Evolutionary conservation across 768 basidiomycete genomes (phyloP), one percentile per base, ranked within the genome.

Genomic region (Scleroderma bovista): DNA sequence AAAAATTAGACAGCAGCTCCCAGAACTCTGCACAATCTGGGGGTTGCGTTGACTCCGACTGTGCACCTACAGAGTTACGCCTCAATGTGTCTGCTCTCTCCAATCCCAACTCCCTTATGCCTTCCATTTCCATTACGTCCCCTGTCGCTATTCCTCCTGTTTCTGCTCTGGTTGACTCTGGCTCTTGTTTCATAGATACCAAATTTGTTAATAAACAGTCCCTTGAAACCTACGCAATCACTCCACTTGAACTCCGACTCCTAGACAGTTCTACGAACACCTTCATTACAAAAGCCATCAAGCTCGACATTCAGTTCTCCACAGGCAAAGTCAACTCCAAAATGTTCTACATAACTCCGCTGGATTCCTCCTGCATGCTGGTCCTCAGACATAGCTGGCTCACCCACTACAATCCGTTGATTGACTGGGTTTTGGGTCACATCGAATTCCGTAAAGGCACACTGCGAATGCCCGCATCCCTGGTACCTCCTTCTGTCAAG

Each of bases 1-100:
- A 52, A 55, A 51, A 43, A 52, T 46, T 55, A 52, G 51, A 16
- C 19, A 0, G 31, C 23, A 20, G 22, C 43, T 46, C 33, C 6
- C 19, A 0, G 4, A 9, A 29, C 26, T 29, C 26, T 29, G 26
- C 26, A 29, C 26, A 29, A 9, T 4, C 26, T 29, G 3, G 38
- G 36, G 33, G 22, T 39, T 45, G 38, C 15, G 3, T 51, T 54
- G 42, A 45, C 0, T 5, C 39, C 11, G 2, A 32, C 38, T 9
- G 3, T 53, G 52, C 50, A 44, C 1, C 11, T 3, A 39, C 12
- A 39, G 39, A 53, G 47, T 9, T 44, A 6, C 7, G 11, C 12
- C 52, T 57, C 24, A 57, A 53, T 9, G 4, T 3, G 6, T 51
- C 47, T 8, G 7, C 37, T 38, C 37, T 38, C n/a, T 38, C 37